These are phyloP conservation scores for Salvia rosmarinus DNA, from an alignment of 257 asterid species.

Conservation along the genomic window DNA sequence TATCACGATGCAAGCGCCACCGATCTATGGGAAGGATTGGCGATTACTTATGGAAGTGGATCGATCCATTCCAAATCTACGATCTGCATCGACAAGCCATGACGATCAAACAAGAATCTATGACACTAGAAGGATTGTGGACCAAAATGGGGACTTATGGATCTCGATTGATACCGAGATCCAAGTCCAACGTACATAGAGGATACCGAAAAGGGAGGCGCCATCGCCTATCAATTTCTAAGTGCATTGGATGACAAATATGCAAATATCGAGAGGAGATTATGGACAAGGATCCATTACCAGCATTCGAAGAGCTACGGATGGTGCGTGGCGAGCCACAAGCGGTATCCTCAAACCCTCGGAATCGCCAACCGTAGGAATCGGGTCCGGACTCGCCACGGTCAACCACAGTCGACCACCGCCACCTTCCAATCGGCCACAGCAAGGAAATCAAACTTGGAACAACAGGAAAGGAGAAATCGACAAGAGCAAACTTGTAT, in stretches of 20 bases:
- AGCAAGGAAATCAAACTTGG: no score
- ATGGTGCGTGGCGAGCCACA: neutral
- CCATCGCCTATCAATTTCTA: constrained; percentile 1
- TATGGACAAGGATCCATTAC: constrained; percentile 1
- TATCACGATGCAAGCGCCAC: no score
- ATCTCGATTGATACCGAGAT: neutral
- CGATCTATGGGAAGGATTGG: no score
- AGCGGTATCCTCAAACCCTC: neutral
- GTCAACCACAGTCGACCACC: no score
- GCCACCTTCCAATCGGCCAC: no score
- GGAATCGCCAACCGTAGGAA: neutral
- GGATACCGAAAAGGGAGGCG: neutral
- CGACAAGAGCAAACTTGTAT: no score
- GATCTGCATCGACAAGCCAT: no score
- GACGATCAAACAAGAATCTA: no score
- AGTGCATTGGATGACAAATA: neutral
- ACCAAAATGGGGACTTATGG: neutral
- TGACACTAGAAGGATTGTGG: neutral
- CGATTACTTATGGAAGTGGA: no score
- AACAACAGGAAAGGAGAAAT: no score
- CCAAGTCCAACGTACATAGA: neutral
- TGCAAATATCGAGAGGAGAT: neutral
- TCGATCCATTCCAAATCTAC: no score
- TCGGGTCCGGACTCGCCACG: neutral
- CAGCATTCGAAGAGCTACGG: neutral